Conservation (phyloP, 495 filamentous ascomycete genomes). For the Neurospora cerealis region DNA sequence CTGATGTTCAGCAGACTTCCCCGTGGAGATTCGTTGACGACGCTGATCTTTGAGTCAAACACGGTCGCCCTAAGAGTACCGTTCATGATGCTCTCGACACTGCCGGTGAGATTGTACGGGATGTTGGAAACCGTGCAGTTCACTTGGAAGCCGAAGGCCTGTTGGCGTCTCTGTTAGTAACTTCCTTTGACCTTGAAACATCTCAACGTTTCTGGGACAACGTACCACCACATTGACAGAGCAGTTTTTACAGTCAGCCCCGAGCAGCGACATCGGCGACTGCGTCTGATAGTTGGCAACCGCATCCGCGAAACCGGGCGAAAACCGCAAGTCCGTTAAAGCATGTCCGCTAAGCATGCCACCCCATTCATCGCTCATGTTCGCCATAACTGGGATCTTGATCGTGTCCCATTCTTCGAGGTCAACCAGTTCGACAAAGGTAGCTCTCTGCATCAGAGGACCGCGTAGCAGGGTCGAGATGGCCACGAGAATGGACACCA, state of each 20-base stretch:
- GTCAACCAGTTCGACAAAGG: neutral
- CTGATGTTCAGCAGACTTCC: neutral
- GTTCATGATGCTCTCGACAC: neutral
- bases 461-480: neutral
- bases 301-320: neutral
- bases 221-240: neutral
- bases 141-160: neutral
- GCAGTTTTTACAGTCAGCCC: neutral
- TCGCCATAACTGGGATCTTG: neutral
- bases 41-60: neutral
- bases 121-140: neutral
- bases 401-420: neutral
- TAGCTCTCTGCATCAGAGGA: neutral
- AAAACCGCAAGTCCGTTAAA: neutral
- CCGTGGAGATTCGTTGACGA: neutral
- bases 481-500: neutral
- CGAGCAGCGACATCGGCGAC: neutral
- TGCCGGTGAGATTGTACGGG: neutral
- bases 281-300: neutral
- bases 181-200: rapidly evolving
- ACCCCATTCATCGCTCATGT: neutral
- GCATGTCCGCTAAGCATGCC: neutral
- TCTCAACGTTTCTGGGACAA: neutral
- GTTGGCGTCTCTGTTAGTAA: neutral
- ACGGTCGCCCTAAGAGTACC: neutral